Evolutionary conservation across 106 monocot genomes (phyloP).

Genomic region (Chionographis japonica): DNA sequence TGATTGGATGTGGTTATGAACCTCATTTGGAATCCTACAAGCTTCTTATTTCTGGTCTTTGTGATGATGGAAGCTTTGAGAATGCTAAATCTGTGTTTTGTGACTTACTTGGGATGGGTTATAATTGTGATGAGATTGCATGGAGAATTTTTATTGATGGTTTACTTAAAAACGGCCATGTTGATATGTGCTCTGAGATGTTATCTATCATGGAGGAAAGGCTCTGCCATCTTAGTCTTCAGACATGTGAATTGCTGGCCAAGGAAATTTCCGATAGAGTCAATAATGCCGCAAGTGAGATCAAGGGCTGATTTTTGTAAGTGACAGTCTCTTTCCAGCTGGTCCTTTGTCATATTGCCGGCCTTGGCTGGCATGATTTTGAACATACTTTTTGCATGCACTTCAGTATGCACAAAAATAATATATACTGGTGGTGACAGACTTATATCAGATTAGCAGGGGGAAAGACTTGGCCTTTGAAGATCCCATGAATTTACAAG

Average conservation of each 20-base stretch:
- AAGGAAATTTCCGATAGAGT: background rate
- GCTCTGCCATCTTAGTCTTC: conserved; percentile 17
- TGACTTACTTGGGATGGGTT: conserved; percentile 9
- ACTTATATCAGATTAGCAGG: too few relatives aligned
- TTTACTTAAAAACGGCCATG: conserved; percentile 23
- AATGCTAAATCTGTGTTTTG: conserved; percentile 25
- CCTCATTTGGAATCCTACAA: conserved; percentile 26
- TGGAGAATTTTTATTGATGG: conserved; percentile 39
- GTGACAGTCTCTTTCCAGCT: background rate
- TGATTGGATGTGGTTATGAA: conserved; percentile 28
- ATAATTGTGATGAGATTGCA: conserved; percentile 26
- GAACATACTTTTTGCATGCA: too few relatives aligned
- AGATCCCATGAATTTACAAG: too few relatives aligned
- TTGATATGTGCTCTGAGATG: conserved; percentile 19
- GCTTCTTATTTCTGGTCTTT: conserved; percentile 24
- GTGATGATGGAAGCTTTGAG: conserved; percentile 20
- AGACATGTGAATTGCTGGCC: conserved; percentile 21
- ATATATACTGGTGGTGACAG: too few relatives aligned
- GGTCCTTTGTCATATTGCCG: too few relatives aligned
- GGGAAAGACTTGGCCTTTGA: too few relatives aligned
- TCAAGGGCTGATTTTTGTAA: background rate
- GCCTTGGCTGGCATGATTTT: too few relatives aligned
- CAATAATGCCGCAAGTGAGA: background rate
- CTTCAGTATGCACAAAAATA: too few relatives aligned
- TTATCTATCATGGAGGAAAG: conserved; percentile 21